These are phyloP conservation scores for Fusarium subglutinans DNA, from an alignment of 2,329 filamentous ascomycete genomes.

Conservation along the genomic window DNA sequence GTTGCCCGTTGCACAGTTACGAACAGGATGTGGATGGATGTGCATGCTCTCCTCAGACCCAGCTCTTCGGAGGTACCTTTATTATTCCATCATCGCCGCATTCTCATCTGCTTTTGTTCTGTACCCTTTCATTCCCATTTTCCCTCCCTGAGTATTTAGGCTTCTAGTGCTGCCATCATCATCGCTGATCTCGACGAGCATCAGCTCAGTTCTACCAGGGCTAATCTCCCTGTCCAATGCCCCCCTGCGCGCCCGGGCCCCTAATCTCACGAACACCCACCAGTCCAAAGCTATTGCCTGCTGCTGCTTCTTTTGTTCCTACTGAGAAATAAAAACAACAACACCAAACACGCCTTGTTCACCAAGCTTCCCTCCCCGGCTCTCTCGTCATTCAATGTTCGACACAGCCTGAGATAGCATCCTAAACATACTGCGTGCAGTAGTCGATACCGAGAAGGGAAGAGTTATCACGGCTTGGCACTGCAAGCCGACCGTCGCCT, in stretches of 20 bases:
- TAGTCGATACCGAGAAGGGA: conserved; percentile 8
- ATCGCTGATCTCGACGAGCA: conserved; percentile 14
- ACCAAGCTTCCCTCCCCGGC: conserved; percentile 1
- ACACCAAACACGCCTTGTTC: conserved; percentile 27
- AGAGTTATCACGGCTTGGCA: not conserved
- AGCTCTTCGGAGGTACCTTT: conserved; percentile 31
- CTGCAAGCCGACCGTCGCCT: conserved; percentile 13
- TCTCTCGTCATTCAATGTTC: not conserved
- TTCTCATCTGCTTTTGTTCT: conserved; percentile 15
- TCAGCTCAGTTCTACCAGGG: conserved; percentile 34
- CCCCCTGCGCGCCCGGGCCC: conserved; percentile 39
- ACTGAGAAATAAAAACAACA: conserved; percentile 28
- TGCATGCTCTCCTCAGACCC: conserved; percentile 10
- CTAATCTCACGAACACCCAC: conserved; percentile 41
- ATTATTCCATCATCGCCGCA: conserved; percentile 35
- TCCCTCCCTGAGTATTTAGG: not conserved
- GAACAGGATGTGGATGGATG: conserved; percentile 18
- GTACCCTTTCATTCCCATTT: conserved; percentile 1
- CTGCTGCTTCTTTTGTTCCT: conserved; percentile 21
- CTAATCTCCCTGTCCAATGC: conserved; percentile 39
- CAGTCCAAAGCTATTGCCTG: conserved; percentile 21
- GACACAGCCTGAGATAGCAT: not conserved
- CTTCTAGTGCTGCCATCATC: not conserved
- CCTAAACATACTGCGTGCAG: conserved; percentile 14
- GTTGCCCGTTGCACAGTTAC: conserved; percentile 45